These are phyloP conservation scores for Colletotrichum lupini DNA, from an alignment of 2,329 filamentous ascomycete genomes.

Conservation along the genomic window DNA sequence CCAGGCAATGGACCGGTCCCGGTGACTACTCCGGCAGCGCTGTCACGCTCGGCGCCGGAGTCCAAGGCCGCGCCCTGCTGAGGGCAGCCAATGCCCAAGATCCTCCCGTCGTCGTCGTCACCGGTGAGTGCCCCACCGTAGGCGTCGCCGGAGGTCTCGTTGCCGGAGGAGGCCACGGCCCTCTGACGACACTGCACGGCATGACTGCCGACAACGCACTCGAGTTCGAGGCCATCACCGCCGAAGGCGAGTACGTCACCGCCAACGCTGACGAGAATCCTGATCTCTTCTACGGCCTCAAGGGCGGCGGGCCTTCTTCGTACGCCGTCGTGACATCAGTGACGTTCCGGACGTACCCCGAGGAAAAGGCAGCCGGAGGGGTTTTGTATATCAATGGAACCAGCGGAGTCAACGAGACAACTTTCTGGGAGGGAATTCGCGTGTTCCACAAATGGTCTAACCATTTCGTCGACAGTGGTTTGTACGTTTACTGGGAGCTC, in stretches of 20 bases:
- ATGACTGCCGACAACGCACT: constrained; percentile 59
- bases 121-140: constrained; percentile 66
- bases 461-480: constrained; percentile 52
- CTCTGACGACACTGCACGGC: constrained; percentile 57
- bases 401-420: constrained; percentile 47
- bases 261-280: constrained; percentile 56
- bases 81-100: constrained; percentile 51
- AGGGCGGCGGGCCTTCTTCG: constrained; percentile 63
- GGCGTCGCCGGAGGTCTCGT: constrained; percentile 70
- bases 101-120: constrained; percentile 55
- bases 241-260: constrained; percentile 53
- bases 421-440: constrained; percentile 60
- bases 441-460: constrained; percentile 58
- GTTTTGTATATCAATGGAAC: constrained; percentile 51
- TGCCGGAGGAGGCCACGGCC: constrained; percentile 67
- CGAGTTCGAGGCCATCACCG: constrained; percentile 57
- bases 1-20: constrained; percentile 46
- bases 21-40: constrained; percentile 59
- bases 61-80: constrained; percentile 58
- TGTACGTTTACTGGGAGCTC: constrained; percentile 57
- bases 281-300: constrained; percentile 68
- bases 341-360: constrained; percentile 63
- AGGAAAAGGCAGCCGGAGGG: constrained; percentile 55
- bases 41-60: constrained; percentile 63
- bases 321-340: constrained; percentile 64